These are phyloP conservation scores for Fraxinus platypoda DNA, from an alignment of 305 asterid species.

Conservation along the genomic window DNA sequence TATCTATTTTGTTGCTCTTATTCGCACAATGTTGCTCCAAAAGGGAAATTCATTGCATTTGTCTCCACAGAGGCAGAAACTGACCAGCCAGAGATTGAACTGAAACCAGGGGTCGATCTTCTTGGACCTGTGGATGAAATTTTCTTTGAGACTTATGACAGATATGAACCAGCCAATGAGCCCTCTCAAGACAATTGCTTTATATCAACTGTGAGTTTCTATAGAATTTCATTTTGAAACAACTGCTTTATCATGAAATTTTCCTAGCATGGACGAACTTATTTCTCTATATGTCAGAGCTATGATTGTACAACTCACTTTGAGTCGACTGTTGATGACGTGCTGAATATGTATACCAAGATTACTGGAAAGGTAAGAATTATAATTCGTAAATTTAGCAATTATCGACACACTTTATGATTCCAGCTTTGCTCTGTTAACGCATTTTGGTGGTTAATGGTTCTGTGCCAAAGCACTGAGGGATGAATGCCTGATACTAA, in stretches of 20 bases:
- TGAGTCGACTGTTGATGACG: constrained; percentile 26
- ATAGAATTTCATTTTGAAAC: neutral
- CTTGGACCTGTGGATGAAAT: constrained; percentile 96
- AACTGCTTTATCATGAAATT: neutral
- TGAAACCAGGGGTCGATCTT: constrained; percentile 88
- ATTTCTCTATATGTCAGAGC: constrained; percentile 8
- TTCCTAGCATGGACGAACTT: neutral
- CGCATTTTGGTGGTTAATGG: neutral
- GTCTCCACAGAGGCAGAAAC: constrained; percentile 97
- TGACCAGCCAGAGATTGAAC: constrained; percentile 79
- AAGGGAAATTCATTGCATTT: constrained; percentile 91
- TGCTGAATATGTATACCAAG: constrained; percentile 18
- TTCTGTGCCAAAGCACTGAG: neutral
- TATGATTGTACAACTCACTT: constrained; percentile 27
- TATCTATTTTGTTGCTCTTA: constrained; percentile 94
- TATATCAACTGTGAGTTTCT: constrained; percentile 19
- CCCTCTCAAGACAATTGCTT: constrained; percentile 19
- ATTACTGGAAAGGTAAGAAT: constrained; percentile 25
- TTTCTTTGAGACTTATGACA: constrained; percentile 80
- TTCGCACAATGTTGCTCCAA: constrained; percentile 97
- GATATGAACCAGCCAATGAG: constrained; percentile 47
- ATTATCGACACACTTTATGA: neutral
- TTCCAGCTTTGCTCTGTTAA: neutral
- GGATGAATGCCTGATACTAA: neutral
- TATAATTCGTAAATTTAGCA: neutral